phyloP scores from a whole-genome alignment of 176 grass and related monocot genomes.

The maize (Zea mays) region Zm-B73-REFERENCE-NAM-5.0 NC_050097.1:151973001-151973500 shows the following conservation, averaged over 20 bases:
- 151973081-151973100: background rate
- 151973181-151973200: slow-evolving; percentile 21
- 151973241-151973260: slow-evolving; percentile 65
- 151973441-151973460: background rate
- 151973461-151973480: background rate
- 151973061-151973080: slow-evolving; percentile 19
- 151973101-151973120: background rate
- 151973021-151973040: slow-evolving; percentile 9
- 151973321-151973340: slow-evolving; percentile 76
- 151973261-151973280: slow-evolving; percentile 69
- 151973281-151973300: slow-evolving; percentile 91
- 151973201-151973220: slow-evolving; percentile 72
- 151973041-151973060: background rate
- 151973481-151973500: background rate
- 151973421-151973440: background rate
- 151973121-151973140: slow-evolving; percentile 12
- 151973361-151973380: slow-evolving; percentile 55
- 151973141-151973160: slow-evolving; percentile 13
- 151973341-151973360: slow-evolving; percentile 74
- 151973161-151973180: slow-evolving; percentile 10
- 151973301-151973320: slow-evolving; percentile 92
- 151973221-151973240: slow-evolving; percentile 70
- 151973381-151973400: slow-evolving; percentile 62
- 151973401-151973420: slow-evolving; percentile 73
- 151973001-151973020: slow-evolving; percentile 53